These are phyloP conservation scores for Hylodesmum podocarpum DNA, from an alignment of 306 rosid genomes.

Conservation along the genomic window DNA sequence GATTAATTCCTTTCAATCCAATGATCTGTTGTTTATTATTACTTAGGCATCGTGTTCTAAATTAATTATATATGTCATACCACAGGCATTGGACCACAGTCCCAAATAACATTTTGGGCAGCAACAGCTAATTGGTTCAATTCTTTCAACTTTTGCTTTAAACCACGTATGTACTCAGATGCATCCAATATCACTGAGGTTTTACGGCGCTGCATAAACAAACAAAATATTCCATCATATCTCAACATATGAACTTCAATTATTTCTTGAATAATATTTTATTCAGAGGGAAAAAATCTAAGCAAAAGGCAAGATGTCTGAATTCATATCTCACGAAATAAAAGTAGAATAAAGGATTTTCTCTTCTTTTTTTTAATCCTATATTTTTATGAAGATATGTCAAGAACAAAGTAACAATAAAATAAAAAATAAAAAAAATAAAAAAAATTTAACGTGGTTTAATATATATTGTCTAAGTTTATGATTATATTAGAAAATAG, in stretches of 20 bases:
- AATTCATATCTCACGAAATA: background rate
- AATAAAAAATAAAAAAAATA: no score
- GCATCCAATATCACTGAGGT: conserved; percentile 41
- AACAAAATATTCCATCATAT: background rate
- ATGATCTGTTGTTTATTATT: background rate
- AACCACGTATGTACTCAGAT: conserved; percentile 32
- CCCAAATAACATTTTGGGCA: background rate
- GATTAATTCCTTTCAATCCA: background rate
- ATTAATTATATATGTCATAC: conserved; percentile 25
- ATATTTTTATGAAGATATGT: no score
- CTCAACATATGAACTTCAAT: background rate
- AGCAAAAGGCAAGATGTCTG: background rate
- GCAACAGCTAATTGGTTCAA: conserved; percentile 26
- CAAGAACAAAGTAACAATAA: no score
- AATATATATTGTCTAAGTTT: no score
- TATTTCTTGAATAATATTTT: background rate
- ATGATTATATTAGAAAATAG: no score
- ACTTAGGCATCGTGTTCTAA: background rate
- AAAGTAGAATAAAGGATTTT: background rate
- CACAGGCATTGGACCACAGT: conserved; percentile 36
- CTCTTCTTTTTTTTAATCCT: no score
- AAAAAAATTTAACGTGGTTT: no score
- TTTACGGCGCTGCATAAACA: conserved; percentile 31
- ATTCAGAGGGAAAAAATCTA: background rate
- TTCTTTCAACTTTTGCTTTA: conserved; percentile 39